Percentiles rank a stretch among this genome's conserved stretches.
These are phyloP conservation scores for Yamadazyma diospyri DNA, from an alignment of 1,139 yeast genomes.

Conservation along the genomic window DNA sequence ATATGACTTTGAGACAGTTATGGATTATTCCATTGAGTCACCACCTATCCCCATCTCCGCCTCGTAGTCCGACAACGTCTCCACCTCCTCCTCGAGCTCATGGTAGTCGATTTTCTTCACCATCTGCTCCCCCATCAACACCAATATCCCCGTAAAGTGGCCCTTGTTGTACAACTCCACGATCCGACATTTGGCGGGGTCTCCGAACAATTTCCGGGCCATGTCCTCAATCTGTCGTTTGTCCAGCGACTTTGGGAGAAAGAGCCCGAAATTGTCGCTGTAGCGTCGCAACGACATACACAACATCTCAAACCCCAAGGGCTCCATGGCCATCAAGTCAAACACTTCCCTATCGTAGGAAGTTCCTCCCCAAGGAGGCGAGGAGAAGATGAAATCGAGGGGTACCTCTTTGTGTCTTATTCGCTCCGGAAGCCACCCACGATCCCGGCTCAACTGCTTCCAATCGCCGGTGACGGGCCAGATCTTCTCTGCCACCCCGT, in stretches of 20 bases:
- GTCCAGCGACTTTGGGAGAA: constrained; percentile 72
- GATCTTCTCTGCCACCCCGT: constrained; percentile 52
- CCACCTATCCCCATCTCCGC: constrained; percentile 4
- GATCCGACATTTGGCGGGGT: constrained; percentile 43
- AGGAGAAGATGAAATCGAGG: constrained; percentile 69
- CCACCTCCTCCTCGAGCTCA: constrained; percentile 3
- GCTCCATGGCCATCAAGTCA: constrained; percentile 43
- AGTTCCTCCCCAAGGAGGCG: constrained; percentile 99
- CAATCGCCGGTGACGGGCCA: constrained; percentile 56
- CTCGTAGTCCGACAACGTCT: constrained; percentile 7
- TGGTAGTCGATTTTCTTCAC: constrained; percentile 9
- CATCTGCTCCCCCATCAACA: constrained; percentile 49
- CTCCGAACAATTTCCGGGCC: constrained; percentile 46
- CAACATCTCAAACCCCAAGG: constrained; percentile 47
- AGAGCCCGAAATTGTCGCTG: constrained; percentile 57
- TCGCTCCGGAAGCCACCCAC: constrained; percentile 29
- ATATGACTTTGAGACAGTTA: too few relatives aligned
- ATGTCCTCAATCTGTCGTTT: constrained; percentile 51
- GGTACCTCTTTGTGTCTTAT: constrained; percentile 17
- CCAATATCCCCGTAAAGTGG: constrained; percentile 51
- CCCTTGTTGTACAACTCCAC: constrained; percentile 42
- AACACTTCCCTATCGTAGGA: constrained; percentile 48
- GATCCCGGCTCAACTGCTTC: constrained; percentile 33
- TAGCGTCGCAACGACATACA: constrained; percentile 40
- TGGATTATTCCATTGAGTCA: too few relatives aligned